These are phyloP conservation scores for Zygosaccharomyces rouxii DNA, from an alignment of 805 yeast species.

Conservation along the genomic window DNA sequence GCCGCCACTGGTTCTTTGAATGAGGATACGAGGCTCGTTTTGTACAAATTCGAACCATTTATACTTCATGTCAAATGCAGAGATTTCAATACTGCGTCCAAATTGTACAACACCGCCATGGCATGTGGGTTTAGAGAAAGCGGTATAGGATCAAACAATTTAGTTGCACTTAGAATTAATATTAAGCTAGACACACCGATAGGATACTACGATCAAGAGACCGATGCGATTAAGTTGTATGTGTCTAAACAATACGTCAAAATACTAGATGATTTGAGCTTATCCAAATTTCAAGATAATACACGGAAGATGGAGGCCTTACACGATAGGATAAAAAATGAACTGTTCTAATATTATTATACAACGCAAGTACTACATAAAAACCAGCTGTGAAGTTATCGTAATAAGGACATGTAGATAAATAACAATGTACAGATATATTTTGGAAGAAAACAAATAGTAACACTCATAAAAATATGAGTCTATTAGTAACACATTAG, in stretches of 20 bases:
- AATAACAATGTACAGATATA: constrained; percentile 16
- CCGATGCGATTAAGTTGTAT: constrained; percentile 36
- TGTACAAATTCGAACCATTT: constrained; percentile 81
- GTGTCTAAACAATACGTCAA: constrained; percentile 51
- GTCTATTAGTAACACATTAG: neutral
- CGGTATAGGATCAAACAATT: constrained; percentile 74
- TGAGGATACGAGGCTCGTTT: constrained; percentile 47
- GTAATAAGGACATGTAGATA: constrained; percentile 7
- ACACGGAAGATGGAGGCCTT: constrained; percentile 49
- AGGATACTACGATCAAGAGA: constrained; percentile 44
- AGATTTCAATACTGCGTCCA: constrained; percentile 51
- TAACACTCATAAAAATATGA: neutral
- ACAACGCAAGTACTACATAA: neutral
- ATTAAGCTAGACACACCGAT: constrained; percentile 74
- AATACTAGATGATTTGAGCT: constrained; percentile 50
- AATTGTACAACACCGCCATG: constrained; percentile 67
- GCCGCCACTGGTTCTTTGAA: neutral
- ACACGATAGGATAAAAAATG: constrained; percentile 38
- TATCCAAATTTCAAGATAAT: constrained; percentile 66
- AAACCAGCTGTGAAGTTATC: neutral
- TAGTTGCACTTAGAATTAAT: constrained; percentile 68
- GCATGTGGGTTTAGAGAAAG: constrained; percentile 82
- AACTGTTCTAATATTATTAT: constrained; percentile 21
- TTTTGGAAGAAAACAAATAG: constrained; percentile 4
- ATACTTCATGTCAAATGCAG: constrained; percentile 81